Percentiles rank a stretch among this genome's conserved stretches.
These are phyloP conservation scores for Fermentozyma sake DNA, from an alignment of 1,139 yeast genomes.

Conservation along the genomic window DNA sequence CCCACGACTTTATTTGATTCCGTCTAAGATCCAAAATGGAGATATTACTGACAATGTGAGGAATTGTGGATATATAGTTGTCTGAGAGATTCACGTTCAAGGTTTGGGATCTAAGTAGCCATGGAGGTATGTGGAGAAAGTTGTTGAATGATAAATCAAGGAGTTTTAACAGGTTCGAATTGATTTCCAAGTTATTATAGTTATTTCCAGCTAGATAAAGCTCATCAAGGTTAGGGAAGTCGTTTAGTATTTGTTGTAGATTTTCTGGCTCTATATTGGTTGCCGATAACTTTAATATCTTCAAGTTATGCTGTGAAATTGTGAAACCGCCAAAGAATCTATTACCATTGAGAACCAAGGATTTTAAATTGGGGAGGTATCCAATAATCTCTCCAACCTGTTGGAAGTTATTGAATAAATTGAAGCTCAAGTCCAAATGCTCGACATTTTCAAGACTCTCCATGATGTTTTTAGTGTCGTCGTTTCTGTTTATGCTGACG, in stretches of 20 bases:
- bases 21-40: conserved; percentile 41
- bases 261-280: conserved; percentile 7
- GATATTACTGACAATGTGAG: conserved; percentile 2
- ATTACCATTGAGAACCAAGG: conserved; percentile 61
- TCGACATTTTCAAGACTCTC: conserved; percentile 21
- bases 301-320: conserved; percentile 6
- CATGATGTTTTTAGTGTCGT: conserved; percentile 1
- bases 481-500: not conserved
- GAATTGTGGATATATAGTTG: conserved; percentile 17
- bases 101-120: not conserved
- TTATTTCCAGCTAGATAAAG: conserved; percentile 49
- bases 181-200: conserved; percentile 23
- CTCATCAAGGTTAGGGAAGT: conserved; percentile 41
- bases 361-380: conserved; percentile 31
- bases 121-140: conserved; percentile 29
- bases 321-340: conserved; percentile 28
- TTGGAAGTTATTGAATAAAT: conserved; percentile 44
- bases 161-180: conserved; percentile 1
- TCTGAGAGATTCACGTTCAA: conserved; percentile 18
- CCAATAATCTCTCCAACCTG: conserved; percentile 35
- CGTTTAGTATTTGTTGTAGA: conserved; percentile 17
- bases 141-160: conserved; percentile 47
- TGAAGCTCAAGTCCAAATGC: conserved; percentile 58
- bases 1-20: conserved; percentile 46
- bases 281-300: conserved; percentile 12